These are phyloP conservation scores for Cadophora gregata DNA, from an alignment of 2,329 filamentous ascomycete genomes.

Conservation along the genomic window DNA sequence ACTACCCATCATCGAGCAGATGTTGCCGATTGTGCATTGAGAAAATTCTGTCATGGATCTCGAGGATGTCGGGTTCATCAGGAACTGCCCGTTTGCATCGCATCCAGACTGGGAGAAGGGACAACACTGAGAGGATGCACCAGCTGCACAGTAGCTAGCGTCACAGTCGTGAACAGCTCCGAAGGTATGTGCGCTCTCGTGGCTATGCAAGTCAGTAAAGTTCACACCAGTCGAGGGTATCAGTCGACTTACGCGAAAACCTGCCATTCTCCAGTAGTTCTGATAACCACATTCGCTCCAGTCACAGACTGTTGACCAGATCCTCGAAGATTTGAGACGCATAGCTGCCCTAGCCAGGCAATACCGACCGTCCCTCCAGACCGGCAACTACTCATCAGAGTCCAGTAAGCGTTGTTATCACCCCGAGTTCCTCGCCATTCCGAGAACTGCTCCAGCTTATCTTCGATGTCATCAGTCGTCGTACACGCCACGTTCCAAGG, in stretches of 20 bases:
- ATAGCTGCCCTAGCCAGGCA: constrained; percentile 89
- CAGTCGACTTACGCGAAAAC: constrained; percentile 67
- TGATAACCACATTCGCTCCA: constrained; percentile 84
- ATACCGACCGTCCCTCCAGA: constrained; percentile 84
- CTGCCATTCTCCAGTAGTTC: constrained; percentile 84
- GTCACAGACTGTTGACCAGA: constrained; percentile 70
- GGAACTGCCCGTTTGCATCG: constrained; percentile 74
- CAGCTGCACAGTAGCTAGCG: constrained; percentile 59
- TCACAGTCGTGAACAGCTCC: constrained; percentile 93
- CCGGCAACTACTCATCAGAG: constrained; percentile 67
- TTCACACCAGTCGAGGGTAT: background rate
- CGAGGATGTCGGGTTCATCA: constrained; percentile 92
- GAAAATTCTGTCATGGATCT: constrained; percentile 78
- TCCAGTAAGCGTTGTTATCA: constrained; percentile 91
- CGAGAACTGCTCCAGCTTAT: constrained; percentile 84
- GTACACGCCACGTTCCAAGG: constrained; percentile 86
- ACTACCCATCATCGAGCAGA: constrained; percentile 81
- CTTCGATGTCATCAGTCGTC: constrained; percentile 62
- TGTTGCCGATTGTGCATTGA: constrained; percentile 85
- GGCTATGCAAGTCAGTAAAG: constrained; percentile 44
- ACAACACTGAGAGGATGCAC: constrained; percentile 65
- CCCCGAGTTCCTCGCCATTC: constrained; percentile 77
- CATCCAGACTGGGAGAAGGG: constrained; percentile 71
- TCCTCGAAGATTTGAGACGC: constrained; percentile 60
- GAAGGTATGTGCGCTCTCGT: constrained; percentile 91